Conservation (phyloP, 208 protist genomes). For the Leishmania amazonensis region DNA sequence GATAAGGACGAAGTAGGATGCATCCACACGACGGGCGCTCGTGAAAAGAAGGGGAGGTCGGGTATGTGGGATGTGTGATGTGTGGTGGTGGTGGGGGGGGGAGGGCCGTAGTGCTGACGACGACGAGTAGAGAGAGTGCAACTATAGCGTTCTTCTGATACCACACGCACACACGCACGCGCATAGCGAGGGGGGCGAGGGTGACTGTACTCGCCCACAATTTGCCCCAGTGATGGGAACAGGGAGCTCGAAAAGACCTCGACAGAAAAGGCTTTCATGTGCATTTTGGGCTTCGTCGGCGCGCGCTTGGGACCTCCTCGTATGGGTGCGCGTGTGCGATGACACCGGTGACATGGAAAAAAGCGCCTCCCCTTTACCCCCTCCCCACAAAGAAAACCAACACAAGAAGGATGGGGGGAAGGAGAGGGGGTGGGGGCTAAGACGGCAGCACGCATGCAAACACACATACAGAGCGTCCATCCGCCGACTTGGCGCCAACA, state of each 20-base stretch:
- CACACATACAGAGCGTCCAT: not conserved
- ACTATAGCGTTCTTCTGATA: not conserved
- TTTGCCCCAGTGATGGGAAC: too few relatives aligned
- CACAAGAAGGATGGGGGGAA: too few relatives aligned
- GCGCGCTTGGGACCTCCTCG: too few relatives aligned
- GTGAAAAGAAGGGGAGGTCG: not conserved
- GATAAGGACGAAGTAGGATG: not conserved
- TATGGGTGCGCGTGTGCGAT: too few relatives aligned
- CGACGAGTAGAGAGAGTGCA: constrained; percentile 1
- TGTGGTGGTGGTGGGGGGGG: not conserved
- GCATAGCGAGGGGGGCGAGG: not conserved
- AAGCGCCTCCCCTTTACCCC: too few relatives aligned
- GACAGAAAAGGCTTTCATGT: too few relatives aligned
- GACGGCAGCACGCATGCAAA: not conserved
- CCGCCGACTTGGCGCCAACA: not conserved
- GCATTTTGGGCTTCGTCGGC: too few relatives aligned
- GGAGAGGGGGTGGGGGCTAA: not conserved
- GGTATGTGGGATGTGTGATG: not conserved
- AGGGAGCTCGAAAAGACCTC: too few relatives aligned
- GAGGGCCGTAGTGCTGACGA: too few relatives aligned
- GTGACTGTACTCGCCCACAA: too few relatives aligned
- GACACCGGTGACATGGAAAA: too few relatives aligned
- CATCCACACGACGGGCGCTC: not conserved
- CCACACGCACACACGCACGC: constrained; percentile 7
- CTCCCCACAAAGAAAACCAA: not conserved